These are phyloP conservation scores for Durusdinium trenchii DNA, from an alignment of 73 alveolate species.

Conservation along the genomic window DNA sequence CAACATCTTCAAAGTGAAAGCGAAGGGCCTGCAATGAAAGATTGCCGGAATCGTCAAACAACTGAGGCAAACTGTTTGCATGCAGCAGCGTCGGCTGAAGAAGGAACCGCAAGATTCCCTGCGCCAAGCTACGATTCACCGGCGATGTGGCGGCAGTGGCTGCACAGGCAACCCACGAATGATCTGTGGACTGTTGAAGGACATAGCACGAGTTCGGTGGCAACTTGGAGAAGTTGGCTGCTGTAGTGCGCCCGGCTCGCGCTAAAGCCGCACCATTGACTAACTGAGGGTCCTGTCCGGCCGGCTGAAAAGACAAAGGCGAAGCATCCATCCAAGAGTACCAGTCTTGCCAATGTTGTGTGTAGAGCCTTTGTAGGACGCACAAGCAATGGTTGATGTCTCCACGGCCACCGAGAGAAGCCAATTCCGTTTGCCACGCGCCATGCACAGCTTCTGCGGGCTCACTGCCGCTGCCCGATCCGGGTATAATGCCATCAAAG, in stretches of 20 bases:
- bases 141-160: neutral
- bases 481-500: neutral
- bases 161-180: constrained; percentile 3
- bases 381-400: neutral
- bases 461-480: constrained; percentile 40
- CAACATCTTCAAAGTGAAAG: neutral
- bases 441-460: constrained; percentile 49
- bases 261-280: neutral
- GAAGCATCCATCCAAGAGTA: neutral
- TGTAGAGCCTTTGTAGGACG: constrained; percentile 22
- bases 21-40: neutral
- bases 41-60: neutral
- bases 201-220: neutral
- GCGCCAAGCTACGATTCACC: neutral
- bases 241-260: constrained; percentile 23
- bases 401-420: neutral
- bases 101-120: neutral
- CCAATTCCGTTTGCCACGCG: neutral
- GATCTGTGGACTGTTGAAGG: neutral
- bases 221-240: neutral
- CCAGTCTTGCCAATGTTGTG: neutral
- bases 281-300: neutral
- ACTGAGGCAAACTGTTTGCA: neutral
- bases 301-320: neutral
- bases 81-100: neutral